Base-by-base conservation (phyloP, 2,329 filamentous ascomycete species). In the Nemania sp. region DNA sequence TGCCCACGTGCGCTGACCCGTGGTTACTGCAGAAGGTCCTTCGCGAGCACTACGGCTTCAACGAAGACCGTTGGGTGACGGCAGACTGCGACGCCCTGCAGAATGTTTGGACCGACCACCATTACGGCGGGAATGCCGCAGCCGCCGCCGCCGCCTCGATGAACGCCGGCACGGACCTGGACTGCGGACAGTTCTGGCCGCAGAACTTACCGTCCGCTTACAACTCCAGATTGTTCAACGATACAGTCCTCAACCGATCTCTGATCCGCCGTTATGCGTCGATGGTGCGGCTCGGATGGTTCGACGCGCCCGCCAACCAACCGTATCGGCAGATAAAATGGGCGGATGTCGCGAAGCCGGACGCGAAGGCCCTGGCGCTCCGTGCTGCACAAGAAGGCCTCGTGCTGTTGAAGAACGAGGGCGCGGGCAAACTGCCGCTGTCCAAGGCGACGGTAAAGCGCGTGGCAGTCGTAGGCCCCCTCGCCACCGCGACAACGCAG, bases 81-180 rank as follows among this genome's bases (percentile, higher is more conserved):
- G 83, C 81, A 5, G 88, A 90, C 67, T 90, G 88, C 65, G 86
- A 87, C 59, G 82, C 88, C 0, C 77, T 89, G 0, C 78, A 81
- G 47, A 82, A 87, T 65, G 80, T 89, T 51, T 87, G 77, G 68
- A 76, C 68, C 5, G 71, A 75, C 43, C 77, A 79, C 46, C 67
- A 75, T n/a, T 79, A 75, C 57, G 73, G 74, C 37, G 64, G 68
- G 10, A 73, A 68, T 29, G 67, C 70, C 0, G 72, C 71, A 0
- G 69, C 72, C 12, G 76, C 74, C 1, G 73, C 75, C 0, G 76
- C 73, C 4, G 68, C 68, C 18, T 69, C 73, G 20, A 66, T 76
- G 29, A 73, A 74, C 35, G 75, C 75, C 0, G 77, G 77, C n/a
- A 77, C 72, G 0, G 75, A 78, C 57, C 71, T 71, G 6, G 69